Evolutionary conservation across 305 asterid genomes (phyloP), one percentile per base, ranked within the genome.

Genomic region (Fraxinus baroniana): DNA sequence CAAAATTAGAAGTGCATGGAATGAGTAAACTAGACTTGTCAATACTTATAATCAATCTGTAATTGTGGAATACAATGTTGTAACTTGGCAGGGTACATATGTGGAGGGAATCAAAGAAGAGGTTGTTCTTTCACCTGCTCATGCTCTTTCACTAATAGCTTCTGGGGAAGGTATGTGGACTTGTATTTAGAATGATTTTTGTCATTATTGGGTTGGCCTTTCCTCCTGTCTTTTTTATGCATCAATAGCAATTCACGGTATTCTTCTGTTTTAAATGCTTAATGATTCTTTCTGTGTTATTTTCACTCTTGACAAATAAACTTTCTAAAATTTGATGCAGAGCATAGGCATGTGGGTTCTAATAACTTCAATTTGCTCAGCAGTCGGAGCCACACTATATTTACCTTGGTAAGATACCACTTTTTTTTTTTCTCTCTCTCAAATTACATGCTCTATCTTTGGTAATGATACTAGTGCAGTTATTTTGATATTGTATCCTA

Each of bases 301-400:
- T 81, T 79, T 78, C 46, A 3, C 46, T 77, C 76, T 78, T 41
- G 60, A 77, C 74, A 41, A 75, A 55, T 80, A 17, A 26, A 71
- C 57, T 82, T 72, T 33, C 49, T 73, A 60, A 3, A 77, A 81
- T 81, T 85, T 86, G 86, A 80, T 90, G 89, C 92, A 93, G 98
- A 91, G 86, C 97, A 93, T 78, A 89, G 97, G 81, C 97, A 93
- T 30, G 97, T 93, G 86, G 97, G 98, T 77, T 93, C 97, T 82
- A 93, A 88, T 87, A 93, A 93, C 89, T 89, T 92, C 90, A 93
- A 93, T 86, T 85, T 93, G 86, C 90, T 93, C 87, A 93, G 98
- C 93, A 92, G 98, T 88, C 95, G 97, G 85, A 93, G 98, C 91
- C 98, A 93, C 88, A 93, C 98, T 44, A 93, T 93, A 85, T 93